Base-by-base conservation (phyloP, 2,329 filamentous ascomycete genomes). In the Orbilia oligospora region DNA sequence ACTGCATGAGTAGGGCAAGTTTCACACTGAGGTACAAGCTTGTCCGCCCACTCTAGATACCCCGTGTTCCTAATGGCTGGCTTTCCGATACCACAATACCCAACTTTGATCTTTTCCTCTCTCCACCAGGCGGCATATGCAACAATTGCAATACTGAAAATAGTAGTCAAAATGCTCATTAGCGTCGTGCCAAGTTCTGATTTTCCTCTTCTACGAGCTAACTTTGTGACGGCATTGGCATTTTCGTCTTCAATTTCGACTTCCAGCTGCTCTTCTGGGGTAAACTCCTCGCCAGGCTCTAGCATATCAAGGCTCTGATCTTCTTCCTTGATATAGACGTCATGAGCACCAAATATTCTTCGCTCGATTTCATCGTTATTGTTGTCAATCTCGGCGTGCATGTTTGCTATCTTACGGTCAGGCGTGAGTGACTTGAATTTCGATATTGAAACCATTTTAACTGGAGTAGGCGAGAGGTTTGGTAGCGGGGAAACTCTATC, bases 101-200 rank as follows among this genome's bases (percentile, higher is more conserved):
- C 96, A 20, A 98, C 93, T 16, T 93, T 92, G n/a, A 97, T 87
- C 87, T 98, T 98, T 85, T 99, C 96, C 83, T 97, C 93, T 61
- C 95, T 88, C 86, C 94, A 99, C 89, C 94, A 96, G 8, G 89
- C 89, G 33, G 88, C 91, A 80, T 97, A 93, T 0, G 91, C 90
- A 36, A 88, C 88, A 5, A 96, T 84, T 9, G 96, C 85, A 0
- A 91, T 90, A 20, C 92, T 83, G 2, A 95, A 83, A 1, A 97
- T 87, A 5, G 94, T 89, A 83, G 90, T 90, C 1, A 95, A 87
- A 16, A 93, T 91, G 0, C 89, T 89, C 75, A 89, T 88, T 1
- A 71, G 16, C 36, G 90, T 85, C 24, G 87, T 87, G 8, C 86
- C 84, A 73, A 86, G 86, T 5, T 86, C 84, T 16, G 86, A 84